A percentile compares a stretch with the other conserved stretches of the same genome.
Evolutionary conservation across 805 yeast genomes (phyloP).

Genomic region (Gaillardinia entomophila): DNA sequence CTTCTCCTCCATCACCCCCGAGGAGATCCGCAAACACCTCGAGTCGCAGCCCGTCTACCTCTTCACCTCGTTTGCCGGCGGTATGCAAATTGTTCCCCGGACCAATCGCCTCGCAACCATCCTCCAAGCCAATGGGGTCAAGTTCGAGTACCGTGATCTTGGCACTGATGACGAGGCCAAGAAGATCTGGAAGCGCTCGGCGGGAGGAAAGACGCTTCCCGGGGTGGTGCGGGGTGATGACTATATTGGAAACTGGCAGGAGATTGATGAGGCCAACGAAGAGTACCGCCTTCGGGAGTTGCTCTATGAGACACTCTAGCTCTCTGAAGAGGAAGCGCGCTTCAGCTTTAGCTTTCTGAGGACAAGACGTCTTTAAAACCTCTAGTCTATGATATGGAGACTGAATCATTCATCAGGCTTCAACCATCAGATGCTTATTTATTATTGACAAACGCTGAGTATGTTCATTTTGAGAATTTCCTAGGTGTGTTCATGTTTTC

Average conservation of each 20-base stretch:
- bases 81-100: constrained; percentile 69
- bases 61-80: constrained; percentile 85
- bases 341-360: too few species aligned
- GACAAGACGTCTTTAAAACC: too few species aligned
- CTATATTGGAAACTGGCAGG: constrained; percentile 79
- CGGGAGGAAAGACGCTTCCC: constrained; percentile 71
- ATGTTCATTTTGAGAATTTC: too few species aligned
- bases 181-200: constrained; percentile 72
- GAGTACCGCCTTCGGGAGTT: constrained; percentile 59
- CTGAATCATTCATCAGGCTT: too few species aligned
- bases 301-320: constrained; percentile 55
- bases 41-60: constrained; percentile 61
- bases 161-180: constrained; percentile 88
- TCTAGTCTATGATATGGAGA: too few species aligned
- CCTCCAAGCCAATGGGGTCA: constrained; percentile 64
- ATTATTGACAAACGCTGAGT: too few species aligned
- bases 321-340: too few species aligned
- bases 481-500: too few species aligned
- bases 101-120: constrained; percentile 75
- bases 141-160: constrained; percentile 65
- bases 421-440: too few species aligned
- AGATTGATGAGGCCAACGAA: constrained; percentile 82
- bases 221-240: constrained; percentile 82
- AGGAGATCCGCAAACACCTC: constrained; percentile 37
- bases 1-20: constrained; percentile 32